A percentile compares a stretch with the other conserved stretches of the same genome.
phyloP scores from a whole-genome alignment of 2,329 filamentous ascomycete species.

The Monosporascus sp. region DNA sequence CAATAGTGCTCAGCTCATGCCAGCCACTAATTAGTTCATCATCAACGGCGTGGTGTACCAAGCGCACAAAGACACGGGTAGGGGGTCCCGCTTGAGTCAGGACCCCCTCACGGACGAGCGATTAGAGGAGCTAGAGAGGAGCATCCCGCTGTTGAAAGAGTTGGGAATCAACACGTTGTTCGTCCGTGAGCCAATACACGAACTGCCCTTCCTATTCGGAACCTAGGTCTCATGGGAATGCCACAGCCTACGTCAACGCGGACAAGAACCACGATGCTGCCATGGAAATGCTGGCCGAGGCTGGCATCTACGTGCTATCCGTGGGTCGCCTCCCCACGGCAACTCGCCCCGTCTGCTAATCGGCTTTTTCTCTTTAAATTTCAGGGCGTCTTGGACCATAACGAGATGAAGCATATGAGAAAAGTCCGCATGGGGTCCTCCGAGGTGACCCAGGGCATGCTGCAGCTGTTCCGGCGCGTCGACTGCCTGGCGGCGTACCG shows the following conservation, averaged over 20 bases:
- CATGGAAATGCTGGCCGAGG: slow-evolving; percentile 18
- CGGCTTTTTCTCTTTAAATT: too few species aligned
- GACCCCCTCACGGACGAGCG: slow-evolving; percentile 16
- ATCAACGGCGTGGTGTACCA: slow-evolving; percentile 20
- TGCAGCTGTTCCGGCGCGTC: slow-evolving; percentile 16
- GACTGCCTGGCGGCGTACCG: slow-evolving; percentile 21
- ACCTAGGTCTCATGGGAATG: neutral
- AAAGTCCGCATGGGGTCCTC: slow-evolving; percentile 7
- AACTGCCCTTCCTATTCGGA: neutral
- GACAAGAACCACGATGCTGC: slow-evolving; percentile 15
- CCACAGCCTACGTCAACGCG: slow-evolving; percentile 11
- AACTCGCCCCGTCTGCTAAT: neutral
- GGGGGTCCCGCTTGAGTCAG: neutral
- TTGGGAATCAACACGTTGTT: slow-evolving; percentile 22
- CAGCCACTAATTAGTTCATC: slow-evolving; percentile 11
- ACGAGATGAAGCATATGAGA: too few species aligned
- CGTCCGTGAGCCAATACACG: slow-evolving; percentile 12
- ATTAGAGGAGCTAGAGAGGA: slow-evolving; percentile 14
- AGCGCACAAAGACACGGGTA: neutral
- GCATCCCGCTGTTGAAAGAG: slow-evolving; percentile 19
- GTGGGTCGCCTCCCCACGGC: slow-evolving; percentile 10
- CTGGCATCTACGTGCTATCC: slow-evolving; percentile 23
- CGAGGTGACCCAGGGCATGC: slow-evolving; percentile 4
- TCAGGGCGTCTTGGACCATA: too few species aligned
- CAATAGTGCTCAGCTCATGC: neutral